phyloP scores from a whole-genome alignment of 768 basidiomycete species.

The Suillus sp. region DNA sequence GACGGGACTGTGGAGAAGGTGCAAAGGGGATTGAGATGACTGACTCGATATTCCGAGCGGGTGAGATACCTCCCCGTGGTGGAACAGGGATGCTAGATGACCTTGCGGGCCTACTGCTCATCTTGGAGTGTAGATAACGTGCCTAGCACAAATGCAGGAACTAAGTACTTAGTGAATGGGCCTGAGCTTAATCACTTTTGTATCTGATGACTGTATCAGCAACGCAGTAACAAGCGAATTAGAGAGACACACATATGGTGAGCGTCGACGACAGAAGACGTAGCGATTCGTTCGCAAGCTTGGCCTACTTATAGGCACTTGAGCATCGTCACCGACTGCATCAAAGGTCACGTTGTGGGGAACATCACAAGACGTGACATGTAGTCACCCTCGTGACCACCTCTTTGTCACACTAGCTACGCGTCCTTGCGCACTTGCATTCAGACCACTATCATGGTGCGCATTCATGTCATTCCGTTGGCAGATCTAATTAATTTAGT shows the following conservation, averaged over 20 bases:
- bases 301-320: slow-evolving; percentile 13
- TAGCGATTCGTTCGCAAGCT: slow-evolving; percentile 4
- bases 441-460: slow-evolving; percentile 25
- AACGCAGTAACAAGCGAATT: neutral
- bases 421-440: slow-evolving; percentile 21
- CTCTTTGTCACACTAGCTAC: slow-evolving; percentile 10
- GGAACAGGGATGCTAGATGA: slow-evolving; percentile 72
- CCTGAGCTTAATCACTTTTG: neutral
- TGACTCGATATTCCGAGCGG: slow-evolving; percentile 63
- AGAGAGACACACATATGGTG: neutral
- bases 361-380: slow-evolving; percentile 34
- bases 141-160: neutral
- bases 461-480: neutral
- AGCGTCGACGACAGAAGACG: neutral
- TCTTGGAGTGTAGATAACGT: slow-evolving; percentile 23
- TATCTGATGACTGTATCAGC: slow-evolving; percentile 3
- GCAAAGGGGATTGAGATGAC: slow-evolving; percentile 63
- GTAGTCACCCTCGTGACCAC: slow-evolving; percentile 23
- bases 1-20: slow-evolving; percentile 40
- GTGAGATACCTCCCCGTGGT: slow-evolving; percentile 43
- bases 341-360: slow-evolving; percentile 22
- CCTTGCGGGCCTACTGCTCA: slow-evolving; percentile 56
- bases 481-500: slow-evolving; percentile 10
- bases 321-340: slow-evolving; percentile 10
- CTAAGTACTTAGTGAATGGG: neutral